Conservation (phyloP, 2,329 filamentous ascomycete genomes). For the Pseudogymnoascus sp. region DNA sequence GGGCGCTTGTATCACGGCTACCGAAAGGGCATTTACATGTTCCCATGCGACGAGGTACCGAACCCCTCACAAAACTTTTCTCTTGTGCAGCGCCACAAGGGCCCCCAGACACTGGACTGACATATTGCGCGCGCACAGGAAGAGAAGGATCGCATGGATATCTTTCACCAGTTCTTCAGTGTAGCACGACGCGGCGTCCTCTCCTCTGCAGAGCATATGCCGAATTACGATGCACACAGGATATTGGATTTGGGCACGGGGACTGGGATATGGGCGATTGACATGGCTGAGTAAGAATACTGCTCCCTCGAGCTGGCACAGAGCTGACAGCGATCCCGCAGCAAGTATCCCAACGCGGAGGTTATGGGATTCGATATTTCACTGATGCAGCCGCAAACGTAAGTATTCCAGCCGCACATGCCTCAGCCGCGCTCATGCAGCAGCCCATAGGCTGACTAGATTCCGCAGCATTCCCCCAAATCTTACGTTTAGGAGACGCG, state of each 20-base stretch:
- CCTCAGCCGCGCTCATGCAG: slow-evolving; percentile 31
- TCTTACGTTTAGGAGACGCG: slow-evolving; percentile 58
- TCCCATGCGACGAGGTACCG: slow-evolving; percentile 70
- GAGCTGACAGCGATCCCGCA: slow-evolving; percentile 19
- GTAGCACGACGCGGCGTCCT: slow-evolving; percentile 47
- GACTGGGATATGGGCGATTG: slow-evolving; percentile 85
- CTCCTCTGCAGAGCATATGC: slow-evolving; percentile 34
- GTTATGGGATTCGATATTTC: slow-evolving; percentile 56
- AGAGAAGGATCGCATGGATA: slow-evolving; percentile 72
- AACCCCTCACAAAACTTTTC: slow-evolving; percentile 6
- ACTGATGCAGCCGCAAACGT: slow-evolving; percentile 52
- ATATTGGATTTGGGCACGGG: slow-evolving; percentile 71
- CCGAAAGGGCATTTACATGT: slow-evolving; percentile 62
- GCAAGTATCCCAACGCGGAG: slow-evolving; percentile 49
- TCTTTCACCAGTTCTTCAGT: slow-evolving; percentile 70
- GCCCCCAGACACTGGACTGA: slow-evolving; percentile 10
- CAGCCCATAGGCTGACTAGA: slow-evolving; percentile 20
- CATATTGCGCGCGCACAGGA: slow-evolving; percentile 35
- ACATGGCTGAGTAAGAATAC: slow-evolving; percentile 63
- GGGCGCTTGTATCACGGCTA: slow-evolving; percentile 63
- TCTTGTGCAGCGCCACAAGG: not conserved
- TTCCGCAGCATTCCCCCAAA: slow-evolving; percentile 60
- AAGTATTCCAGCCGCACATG: slow-evolving; percentile 29
- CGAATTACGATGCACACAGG: slow-evolving; percentile 28
- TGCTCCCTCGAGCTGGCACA: not conserved